Evolutionary conservation across 2,329 filamentous ascomycete genomes (phyloP).

Genomic region (Ophioceras dolichostomum): DNA sequence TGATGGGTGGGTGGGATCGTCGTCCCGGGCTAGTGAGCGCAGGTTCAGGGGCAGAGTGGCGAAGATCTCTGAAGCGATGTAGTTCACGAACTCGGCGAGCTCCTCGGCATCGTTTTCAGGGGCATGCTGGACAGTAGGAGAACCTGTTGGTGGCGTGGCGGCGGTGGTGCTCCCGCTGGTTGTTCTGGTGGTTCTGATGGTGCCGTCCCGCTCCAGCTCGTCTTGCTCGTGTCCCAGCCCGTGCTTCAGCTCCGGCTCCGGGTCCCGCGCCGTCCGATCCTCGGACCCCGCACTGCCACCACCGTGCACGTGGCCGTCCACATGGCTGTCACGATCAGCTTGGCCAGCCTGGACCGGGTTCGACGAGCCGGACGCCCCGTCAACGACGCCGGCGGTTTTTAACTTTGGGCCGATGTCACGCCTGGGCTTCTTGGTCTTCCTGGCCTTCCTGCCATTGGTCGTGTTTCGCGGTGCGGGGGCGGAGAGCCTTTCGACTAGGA

Average conservation of each 20-base stretch:
- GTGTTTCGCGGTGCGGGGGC: conserved; percentile 20
- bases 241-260: too few species aligned
- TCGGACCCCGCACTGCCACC: not conserved
- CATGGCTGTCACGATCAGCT: too few species aligned
- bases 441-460: not conserved
- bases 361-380: too few species aligned
- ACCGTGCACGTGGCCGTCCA: too few species aligned
- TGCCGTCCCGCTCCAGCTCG: not conserved
- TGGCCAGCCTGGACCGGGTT: too few species aligned
- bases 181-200: conserved; percentile 5
- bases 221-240: too few species aligned
- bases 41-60: conserved; percentile 48
- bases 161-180: conserved; percentile 5
- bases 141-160: too few species aligned
- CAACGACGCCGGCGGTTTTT: not conserved
- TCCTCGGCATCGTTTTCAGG: conserved; percentile 51
- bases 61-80: conserved; percentile 61
- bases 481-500: conserved; percentile 51
- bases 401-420: not conserved
- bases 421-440: not conserved
- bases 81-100: conserved; percentile 70
- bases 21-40: conserved; percentile 41
- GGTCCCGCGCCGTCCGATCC: not conserved
- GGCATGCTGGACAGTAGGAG: too few species aligned
- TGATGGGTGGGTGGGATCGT: conserved; percentile 24